phyloP scores from a whole-genome alignment of 257 asterid genomes.

The Mentha longifolia region DNA sequence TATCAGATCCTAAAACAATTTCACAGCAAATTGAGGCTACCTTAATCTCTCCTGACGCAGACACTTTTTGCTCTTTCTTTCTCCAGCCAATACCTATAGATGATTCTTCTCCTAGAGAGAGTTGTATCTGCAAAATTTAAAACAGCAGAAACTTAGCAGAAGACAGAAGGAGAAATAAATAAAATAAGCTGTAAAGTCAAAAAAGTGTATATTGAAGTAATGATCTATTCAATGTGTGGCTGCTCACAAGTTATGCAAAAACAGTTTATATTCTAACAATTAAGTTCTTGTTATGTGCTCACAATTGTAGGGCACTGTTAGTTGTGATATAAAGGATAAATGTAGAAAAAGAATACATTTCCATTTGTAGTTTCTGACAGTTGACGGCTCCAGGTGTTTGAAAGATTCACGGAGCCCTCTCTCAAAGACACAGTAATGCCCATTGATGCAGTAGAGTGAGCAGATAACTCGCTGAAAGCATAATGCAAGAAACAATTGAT shows the following conservation, averaged over 20 bases:
- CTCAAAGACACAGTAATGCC: constrained; percentile 80
- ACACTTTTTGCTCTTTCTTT: constrained; percentile 70
- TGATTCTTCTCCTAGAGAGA: constrained; percentile 83
- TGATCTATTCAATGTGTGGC: constrained; percentile 11
- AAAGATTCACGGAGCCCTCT: constrained; percentile 92
- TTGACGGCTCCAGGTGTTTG: constrained; percentile 90
- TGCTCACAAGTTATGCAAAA: background rate
- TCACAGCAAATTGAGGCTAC: constrained; percentile 43
- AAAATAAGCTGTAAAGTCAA: constrained; percentile 13
- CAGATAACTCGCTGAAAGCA: constrained; percentile 75
- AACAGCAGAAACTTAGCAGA: constrained; percentile 10
- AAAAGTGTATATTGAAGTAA: constrained; percentile 16
- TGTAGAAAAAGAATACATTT: constrained; percentile 57
- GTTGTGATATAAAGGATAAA: constrained; percentile 12
- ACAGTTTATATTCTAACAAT: background rate
- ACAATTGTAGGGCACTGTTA: constrained; percentile 8
- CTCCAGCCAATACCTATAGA: constrained; percentile 91
- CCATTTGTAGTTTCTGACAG: constrained; percentile 77
- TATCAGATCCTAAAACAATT: constrained; percentile 7
- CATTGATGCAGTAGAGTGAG: constrained; percentile 75
- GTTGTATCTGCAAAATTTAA: constrained; percentile 70
- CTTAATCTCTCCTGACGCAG: constrained; percentile 93
- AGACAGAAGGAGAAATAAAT: constrained; percentile 14
- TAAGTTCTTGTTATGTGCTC: background rate
- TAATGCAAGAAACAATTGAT: constrained; percentile 25